Evolutionary conservation across 371 early-diverging fungal species (phyloP), one percentile per base, ranked within the genome.

Genomic region (Lichtheimia ornata): DNA sequence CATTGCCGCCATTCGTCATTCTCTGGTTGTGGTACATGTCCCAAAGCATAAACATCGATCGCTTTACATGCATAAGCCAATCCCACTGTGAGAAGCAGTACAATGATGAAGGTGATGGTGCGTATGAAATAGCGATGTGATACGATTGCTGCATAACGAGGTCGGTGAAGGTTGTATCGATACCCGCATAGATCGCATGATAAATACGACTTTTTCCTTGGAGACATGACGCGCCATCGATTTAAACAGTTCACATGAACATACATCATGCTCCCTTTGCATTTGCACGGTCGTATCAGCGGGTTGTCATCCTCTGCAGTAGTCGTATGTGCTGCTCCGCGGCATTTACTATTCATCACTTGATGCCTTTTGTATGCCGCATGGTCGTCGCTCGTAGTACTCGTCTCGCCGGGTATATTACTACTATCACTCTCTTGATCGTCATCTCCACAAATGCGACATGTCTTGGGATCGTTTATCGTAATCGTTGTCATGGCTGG

Each of bases 161-260:
- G 73, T 6, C 73, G 57, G 18, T 62, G 56, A 6, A 69, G 42
- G 22, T 66, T 62, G 63, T 73, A 73, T 24, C 49, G 50, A 25
- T 73, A 70, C 4, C 64, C 63, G 28, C 73, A 73, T 7, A 61
- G 18, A 51, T 69, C 73, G 57, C 73, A 73, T 0, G 66, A 53
- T 13, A 61, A 52, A 42, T 53, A 56, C 12, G 73, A 69, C 15
- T 64, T 51, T 35, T 55, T 44, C 28, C 70, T 49, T 12, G 70
- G 73, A 22, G 73, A 73, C 53, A 64, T 52, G 14, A 42, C 40
- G n/a, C 73, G 70, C 73, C 73, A 73, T 27, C 58, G 64, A 42
- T 73, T 67, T 4, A 73, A 54, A 47, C 73, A 73, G 22, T 67
- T 61, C 20, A 67, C 50, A 50, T 73, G 73, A 1, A 73, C 63